Evolutionary conservation across 2,329 filamentous ascomycete genomes (phyloP).

Genomic region (Colletotrichum orchidophilum): DNA sequence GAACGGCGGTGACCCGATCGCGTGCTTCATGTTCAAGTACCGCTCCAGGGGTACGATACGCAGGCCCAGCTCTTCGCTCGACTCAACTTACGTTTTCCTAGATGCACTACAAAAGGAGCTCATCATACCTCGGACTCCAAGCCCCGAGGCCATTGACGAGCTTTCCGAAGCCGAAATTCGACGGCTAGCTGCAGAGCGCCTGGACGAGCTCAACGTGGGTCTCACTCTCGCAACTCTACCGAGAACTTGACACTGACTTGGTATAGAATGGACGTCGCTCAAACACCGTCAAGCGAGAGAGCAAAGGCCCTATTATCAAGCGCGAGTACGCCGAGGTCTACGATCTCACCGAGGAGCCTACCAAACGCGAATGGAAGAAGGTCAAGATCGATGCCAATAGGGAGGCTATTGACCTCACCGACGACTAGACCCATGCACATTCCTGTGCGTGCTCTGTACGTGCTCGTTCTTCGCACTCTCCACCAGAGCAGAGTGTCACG

Average conservation of each 20-base stretch:
- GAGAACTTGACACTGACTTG: neutral
- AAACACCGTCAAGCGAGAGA: slow-evolving; percentile 21
- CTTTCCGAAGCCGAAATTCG: slow-evolving; percentile 30
- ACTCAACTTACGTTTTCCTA: neutral
- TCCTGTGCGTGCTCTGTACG: neutral
- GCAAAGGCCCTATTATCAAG: slow-evolving; percentile 15
- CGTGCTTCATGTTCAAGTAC: slow-evolving; percentile 39
- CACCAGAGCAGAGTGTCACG: neutral
- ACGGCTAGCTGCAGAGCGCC: slow-evolving; percentile 27
- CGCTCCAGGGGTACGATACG: slow-evolving; percentile 34
- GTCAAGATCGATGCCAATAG: slow-evolving; percentile 24
- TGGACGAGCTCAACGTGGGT: slow-evolving; percentile 25
- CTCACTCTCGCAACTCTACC: neutral
- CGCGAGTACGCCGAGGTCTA: slow-evolving; percentile 26
- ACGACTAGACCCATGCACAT: slow-evolving; percentile 14
- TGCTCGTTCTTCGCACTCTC: neutral
- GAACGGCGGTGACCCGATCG: slow-evolving; percentile 16
- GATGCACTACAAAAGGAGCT: slow-evolving; percentile 36
- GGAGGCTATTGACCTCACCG: slow-evolving; percentile 33
- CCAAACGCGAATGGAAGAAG: slow-evolving; percentile 32
- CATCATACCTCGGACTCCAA: slow-evolving; percentile 34
- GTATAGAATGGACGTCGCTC: slow-evolving; percentile 4
- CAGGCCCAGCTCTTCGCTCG: neutral
- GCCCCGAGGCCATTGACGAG: slow-evolving; percentile 23
- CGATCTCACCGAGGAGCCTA: slow-evolving; percentile 27